These are phyloP conservation scores for Lasiosphaeria miniovina DNA, from an alignment of 495 filamentous ascomycete genomes.

Conservation along the genomic window DNA sequence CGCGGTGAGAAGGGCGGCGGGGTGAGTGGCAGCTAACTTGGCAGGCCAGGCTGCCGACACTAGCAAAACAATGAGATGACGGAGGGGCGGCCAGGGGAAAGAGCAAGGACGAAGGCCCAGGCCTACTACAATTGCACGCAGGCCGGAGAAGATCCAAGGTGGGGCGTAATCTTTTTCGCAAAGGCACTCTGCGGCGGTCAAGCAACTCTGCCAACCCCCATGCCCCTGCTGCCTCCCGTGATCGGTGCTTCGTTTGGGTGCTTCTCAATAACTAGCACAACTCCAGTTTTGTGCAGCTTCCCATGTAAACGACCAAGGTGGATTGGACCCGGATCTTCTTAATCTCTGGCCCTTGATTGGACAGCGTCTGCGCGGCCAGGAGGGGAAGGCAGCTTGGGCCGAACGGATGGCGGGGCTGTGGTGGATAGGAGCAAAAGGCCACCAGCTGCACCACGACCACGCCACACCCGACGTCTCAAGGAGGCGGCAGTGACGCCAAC, in stretches of 20 bases:
- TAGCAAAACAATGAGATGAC: constrained; percentile 2
- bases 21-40: background rate
- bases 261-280: constrained; percentile 1
- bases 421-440: no score
- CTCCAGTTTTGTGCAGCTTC: constrained; percentile 6
- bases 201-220: background rate
- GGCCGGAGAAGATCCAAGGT: background rate
- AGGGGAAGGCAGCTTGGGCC: background rate
- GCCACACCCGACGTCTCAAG: no score
- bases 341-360: constrained; percentile 21
- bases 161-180: background rate
- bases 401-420: background rate
- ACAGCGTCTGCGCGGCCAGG: constrained; percentile 6
- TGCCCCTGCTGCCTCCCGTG: constrained; percentile 1
- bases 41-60: background rate
- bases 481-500: no score
- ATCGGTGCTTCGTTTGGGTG: constrained; percentile 12
- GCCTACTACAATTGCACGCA: background rate
- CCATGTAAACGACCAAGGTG: background rate
- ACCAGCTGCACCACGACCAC: no score
- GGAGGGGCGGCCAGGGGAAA: constrained; percentile 1
- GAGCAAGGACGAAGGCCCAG: constrained; percentile 6
- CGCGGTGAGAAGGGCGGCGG: constrained; percentile 1
- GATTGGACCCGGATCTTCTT: constrained; percentile 12
- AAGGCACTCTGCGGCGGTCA: constrained; percentile 1